Evolutionary conservation across 257 asterid genomes (phyloP), one percentile per base, ranked within the genome.

Genomic region (Solanum medicagineum): DNA sequence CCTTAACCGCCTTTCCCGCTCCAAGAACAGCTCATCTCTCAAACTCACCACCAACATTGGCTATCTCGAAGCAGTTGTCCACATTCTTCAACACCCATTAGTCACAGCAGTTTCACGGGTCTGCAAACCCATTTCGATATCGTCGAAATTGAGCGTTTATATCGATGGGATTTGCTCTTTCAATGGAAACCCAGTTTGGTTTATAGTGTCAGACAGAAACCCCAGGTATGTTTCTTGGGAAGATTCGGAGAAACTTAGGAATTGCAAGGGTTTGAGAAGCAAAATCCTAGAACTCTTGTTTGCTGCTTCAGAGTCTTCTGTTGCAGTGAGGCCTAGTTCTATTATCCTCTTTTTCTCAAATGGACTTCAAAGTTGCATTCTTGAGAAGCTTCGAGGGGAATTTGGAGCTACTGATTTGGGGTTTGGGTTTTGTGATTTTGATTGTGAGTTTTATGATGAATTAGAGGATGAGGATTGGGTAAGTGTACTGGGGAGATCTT

Each of bases 111-210:
- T 94, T 51, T 94, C 98, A 22, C 98, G 98, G 32, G 97, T 94
- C 84, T 95, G 98, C 86, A 95, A 90, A 89, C 89, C 97, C 20
- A 73, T 95, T 80, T 82, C 83, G 60, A 53, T 90, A 11, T 15
- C 86, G 86, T 88, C 81, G 88, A 5, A 85, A 15, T n/a, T 49
- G 47, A 90, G 91, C 57, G 68, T 93, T 82, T 91, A 95, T 84
- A 92, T 95, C 44, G 99, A 96, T n/a, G 88, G 91, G 40, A 90
- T 95, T 14, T 95, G 98, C 69, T 91, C 94, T 75, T 59, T 93
- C 36, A 89, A 90, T 54, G 97, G 98, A 55, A 90, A 87, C 84
- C 99, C 99, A 3, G 97, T 94, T 85, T 96, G 99, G 99, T 87
- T 96, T 82, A 57, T 95, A 16, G 98, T 95, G 3, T 96, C 98